phyloP scores from a whole-genome alignment of 192 early-diverging fungal species.

The Spizellomyces punctatus region DNA sequence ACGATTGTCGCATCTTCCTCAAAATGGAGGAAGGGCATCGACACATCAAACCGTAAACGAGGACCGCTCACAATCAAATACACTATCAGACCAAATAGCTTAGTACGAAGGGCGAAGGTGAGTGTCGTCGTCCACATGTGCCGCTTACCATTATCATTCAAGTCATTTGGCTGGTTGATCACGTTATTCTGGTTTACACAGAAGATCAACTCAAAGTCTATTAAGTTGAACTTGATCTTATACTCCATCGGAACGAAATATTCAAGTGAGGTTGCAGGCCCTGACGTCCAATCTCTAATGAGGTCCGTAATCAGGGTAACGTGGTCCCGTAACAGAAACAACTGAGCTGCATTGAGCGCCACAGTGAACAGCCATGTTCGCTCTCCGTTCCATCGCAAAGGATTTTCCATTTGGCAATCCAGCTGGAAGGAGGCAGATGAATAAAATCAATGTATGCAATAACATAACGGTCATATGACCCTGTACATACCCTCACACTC shows the following conservation, averaged over 20 bases:
- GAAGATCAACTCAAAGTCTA: constrained; percentile 55
- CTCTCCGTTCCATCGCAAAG: constrained; percentile 71
- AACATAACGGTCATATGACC: no score
- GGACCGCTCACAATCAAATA: constrained; percentile 45
- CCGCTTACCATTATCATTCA: constrained; percentile 71
- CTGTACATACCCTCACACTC: constrained; percentile 48
- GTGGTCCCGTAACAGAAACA: constrained; percentile 76
- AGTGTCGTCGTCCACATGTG: constrained; percentile 1
- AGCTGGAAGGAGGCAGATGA: constrained; percentile 45
- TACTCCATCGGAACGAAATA: constrained; percentile 76
- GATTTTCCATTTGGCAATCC: constrained; percentile 55
- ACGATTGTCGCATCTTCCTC: constrained; percentile 58
- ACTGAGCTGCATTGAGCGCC: constrained; percentile 41
- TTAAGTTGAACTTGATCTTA: constrained; percentile 51
- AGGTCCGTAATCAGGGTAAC: constrained; percentile 75
- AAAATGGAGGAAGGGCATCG: constrained; percentile 60
- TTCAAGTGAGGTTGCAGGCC: constrained; percentile 39
- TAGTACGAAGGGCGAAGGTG: background rate
- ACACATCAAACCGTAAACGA: constrained; percentile 37
- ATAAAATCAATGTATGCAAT: no score
- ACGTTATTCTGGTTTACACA: constrained; percentile 80
- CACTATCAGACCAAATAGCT: background rate
- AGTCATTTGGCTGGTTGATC: constrained; percentile 69
- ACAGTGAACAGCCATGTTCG: constrained; percentile 70
- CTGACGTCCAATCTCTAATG: constrained; percentile 66